phyloP scores from a whole-genome alignment of 2,329 filamentous ascomycete genomes.

The Cordyceps farinosa region DNA sequence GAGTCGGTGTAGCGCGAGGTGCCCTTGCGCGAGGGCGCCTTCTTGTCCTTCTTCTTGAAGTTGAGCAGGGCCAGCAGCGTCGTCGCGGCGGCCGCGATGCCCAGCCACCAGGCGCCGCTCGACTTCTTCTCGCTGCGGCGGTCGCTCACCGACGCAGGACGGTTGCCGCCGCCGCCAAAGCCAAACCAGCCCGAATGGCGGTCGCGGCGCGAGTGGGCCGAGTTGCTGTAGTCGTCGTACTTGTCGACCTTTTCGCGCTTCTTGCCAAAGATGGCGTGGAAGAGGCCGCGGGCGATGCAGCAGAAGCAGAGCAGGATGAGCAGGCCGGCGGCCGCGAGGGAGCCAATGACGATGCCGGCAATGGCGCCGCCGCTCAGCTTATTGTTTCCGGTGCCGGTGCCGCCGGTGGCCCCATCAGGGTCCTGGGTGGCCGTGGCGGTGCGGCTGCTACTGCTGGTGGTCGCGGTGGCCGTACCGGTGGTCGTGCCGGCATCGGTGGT shows the following conservation, averaged over 20 bases:
- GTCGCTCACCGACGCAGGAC: conserved; percentile 36
- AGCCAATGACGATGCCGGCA: conserved; percentile 75
- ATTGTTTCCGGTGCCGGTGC: conserved; percentile 37
- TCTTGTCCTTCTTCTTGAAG: conserved; percentile 48
- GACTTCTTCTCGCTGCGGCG: conserved; percentile 45
- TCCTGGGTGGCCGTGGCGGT: conserved; percentile 40
- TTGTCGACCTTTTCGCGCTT: conserved; percentile 55
- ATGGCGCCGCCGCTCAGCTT: conserved; percentile 68
- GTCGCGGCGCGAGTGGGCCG: conserved; percentile 47
- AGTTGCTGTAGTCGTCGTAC: conserved; percentile 58
- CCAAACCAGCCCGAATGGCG: conserved; percentile 56
- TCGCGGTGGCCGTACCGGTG: conserved; percentile 42
- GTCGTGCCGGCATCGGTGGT: conserved; percentile 46
- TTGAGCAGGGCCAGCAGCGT: conserved; percentile 54
- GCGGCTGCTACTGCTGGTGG: conserved; percentile 32
- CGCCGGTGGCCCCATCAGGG: conserved; percentile 34
- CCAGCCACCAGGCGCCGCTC: conserved; percentile 49
- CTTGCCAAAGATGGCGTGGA: conserved; percentile 61
- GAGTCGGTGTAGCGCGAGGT: conserved; percentile 49
- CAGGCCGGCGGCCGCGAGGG: conserved; percentile 62
- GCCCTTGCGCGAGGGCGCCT: conserved; percentile 33
- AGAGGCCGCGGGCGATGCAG: conserved; percentile 63
- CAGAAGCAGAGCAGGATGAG: conserved; percentile 71
- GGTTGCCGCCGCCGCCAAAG: conserved; percentile 37
- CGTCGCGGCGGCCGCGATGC: conserved; percentile 48